These are phyloP conservation scores for Colletotrichum sansevieriae DNA, from an alignment of 2,329 filamentous ascomycete genomes.

Conservation along the genomic window DNA sequence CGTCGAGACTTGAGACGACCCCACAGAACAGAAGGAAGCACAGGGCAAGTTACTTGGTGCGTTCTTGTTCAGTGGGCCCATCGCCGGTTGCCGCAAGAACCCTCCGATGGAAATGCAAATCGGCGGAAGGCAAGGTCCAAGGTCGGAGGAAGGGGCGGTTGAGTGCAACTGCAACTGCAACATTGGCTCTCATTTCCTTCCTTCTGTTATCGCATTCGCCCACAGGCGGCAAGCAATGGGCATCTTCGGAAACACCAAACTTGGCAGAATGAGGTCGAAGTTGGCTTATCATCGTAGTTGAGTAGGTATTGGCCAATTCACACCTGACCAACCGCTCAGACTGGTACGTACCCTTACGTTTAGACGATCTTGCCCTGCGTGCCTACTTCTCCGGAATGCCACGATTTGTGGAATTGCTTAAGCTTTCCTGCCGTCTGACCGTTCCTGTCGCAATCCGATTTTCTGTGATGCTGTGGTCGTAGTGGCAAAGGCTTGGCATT, in stretches of 20 bases:
- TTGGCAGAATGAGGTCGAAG: slow-evolving; percentile 19
- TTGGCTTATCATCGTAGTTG: slow-evolving; percentile 4
- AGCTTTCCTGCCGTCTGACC: slow-evolving; percentile 33
- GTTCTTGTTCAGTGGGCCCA: slow-evolving; percentile 38
- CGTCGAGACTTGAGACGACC: slow-evolving; percentile 38
- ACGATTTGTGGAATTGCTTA: slow-evolving; percentile 27
- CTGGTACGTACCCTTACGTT: slow-evolving; percentile 4
- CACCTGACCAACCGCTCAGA: not conserved
- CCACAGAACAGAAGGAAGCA: slow-evolving; percentile 22
- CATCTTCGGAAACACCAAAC: no score
- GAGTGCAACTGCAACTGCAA: not conserved
- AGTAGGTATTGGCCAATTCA: not conserved
- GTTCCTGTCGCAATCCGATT: slow-evolving; percentile 42
- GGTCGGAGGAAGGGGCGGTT: not conserved
- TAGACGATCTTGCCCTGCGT: slow-evolving; percentile 13
- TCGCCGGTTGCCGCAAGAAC: slow-evolving; percentile 25
- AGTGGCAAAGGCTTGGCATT: slow-evolving; percentile 40
- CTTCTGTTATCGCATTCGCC: no score
- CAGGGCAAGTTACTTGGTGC: slow-evolving; percentile 34
- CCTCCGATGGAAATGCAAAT: slow-evolving; percentile 26
- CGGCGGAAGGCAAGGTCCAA: slow-evolving; percentile 10
- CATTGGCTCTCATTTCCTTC: not conserved
- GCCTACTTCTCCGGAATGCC: not conserved
- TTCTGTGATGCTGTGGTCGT: slow-evolving; percentile 30
- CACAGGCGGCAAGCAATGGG: no score